Conservation (phyloP, 164 flowering plant species). For the Chimonanthus praecox region DNA sequence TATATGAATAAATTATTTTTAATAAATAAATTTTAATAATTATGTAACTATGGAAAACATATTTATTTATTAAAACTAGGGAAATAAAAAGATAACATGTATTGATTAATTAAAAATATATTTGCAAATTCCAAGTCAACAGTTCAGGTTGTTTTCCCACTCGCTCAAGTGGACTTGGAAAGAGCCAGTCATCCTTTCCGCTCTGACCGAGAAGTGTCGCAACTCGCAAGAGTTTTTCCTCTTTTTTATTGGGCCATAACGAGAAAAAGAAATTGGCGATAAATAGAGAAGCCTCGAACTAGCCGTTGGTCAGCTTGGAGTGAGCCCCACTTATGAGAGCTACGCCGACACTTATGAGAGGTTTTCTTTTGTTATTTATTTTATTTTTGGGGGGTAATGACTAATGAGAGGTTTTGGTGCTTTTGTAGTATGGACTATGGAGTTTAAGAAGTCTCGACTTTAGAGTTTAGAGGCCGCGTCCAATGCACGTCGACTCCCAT, state of each 20-base stretch:
- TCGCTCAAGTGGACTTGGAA: neutral
- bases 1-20: too few species aligned
- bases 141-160: too few species aligned
- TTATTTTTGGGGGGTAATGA: neutral
- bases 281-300: neutral
- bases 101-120: too few species aligned
- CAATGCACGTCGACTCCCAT: neutral
- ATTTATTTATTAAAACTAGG: neutral
- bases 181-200: neutral
- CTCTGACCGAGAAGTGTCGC: neutral
- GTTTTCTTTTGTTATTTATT: neutral
- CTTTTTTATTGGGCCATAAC: neutral
- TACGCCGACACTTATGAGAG: neutral
- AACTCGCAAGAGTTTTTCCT: neutral
- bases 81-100: neutral
- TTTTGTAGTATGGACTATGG: too few species aligned
- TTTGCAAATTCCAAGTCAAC: too few species aligned
- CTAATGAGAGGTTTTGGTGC: too few species aligned
- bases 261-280: neutral
- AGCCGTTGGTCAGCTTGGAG: constrained; percentile 1
- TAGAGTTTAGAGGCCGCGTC: neutral
- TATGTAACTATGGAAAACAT: neutral
- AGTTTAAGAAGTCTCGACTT: too few species aligned
- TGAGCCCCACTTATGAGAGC: neutral
- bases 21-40: too few species aligned